Conservation (phyloP, 2,329 filamentous ascomycete species). For the Colletotrichum phormii region DNA sequence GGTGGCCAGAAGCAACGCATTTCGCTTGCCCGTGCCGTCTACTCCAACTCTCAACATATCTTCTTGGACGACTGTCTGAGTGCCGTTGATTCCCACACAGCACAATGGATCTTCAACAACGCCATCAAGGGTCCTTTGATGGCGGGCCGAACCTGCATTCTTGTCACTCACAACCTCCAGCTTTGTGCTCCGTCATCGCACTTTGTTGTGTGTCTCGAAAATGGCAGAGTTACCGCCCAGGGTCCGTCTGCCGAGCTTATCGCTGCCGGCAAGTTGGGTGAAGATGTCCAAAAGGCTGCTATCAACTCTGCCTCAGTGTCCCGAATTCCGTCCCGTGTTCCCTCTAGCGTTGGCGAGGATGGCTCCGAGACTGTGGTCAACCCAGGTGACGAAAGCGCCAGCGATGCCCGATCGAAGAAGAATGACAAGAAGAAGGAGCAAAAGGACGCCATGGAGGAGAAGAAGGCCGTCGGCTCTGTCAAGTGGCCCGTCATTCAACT, state of each 20-base stretch:
- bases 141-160: slow-evolving; percentile 87
- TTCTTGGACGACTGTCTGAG: slow-evolving; percentile 95
- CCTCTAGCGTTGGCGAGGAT: slow-evolving; percentile 79
- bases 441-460: slow-evolving; percentile 73
- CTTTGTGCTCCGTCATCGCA: slow-evolving; percentile 85
- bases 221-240: slow-evolving; percentile 82
- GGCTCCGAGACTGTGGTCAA: slow-evolving; percentile 66
- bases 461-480: slow-evolving; percentile 86
- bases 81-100: slow-evolving; percentile 96
- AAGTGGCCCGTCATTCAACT: slow-evolving; percentile 88
- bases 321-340: slow-evolving; percentile 79
- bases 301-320: slow-evolving; percentile 78
- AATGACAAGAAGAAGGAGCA: slow-evolving; percentile 60
- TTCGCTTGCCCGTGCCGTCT: slow-evolving; percentile 95
- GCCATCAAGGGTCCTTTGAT: slow-evolving; percentile 92
- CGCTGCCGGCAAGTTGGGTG: slow-evolving; percentile 87
- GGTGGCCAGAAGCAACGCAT: slow-evolving; percentile 98
- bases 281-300: slow-evolving; percentile 81
- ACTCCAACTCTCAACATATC: slow-evolving; percentile 91
- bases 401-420: slow-evolving; percentile 60
- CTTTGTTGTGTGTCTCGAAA: slow-evolving; percentile 86
- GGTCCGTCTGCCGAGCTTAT: slow-evolving; percentile 85
- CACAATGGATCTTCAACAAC: slow-evolving; percentile 97
- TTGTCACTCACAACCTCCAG: slow-evolving; percentile 96
- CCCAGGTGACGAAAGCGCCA: slow-evolving; percentile 62